phyloP scores from a whole-genome alignment of 306 rosid species.

The Malus domestica region DNA sequence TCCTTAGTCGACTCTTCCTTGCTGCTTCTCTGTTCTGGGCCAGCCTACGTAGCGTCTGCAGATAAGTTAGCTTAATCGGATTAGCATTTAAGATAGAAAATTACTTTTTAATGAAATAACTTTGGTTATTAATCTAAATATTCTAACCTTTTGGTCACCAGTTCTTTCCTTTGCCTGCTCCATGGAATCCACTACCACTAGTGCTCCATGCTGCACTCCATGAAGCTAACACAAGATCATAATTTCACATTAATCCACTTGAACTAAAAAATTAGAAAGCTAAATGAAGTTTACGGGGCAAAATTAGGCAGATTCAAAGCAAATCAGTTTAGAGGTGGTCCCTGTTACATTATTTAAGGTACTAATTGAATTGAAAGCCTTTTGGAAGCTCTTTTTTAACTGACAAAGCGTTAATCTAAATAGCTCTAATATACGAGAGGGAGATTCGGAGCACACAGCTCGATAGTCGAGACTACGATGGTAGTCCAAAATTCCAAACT shows the following conservation, averaged over 20 bases:
- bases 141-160: constrained; percentile 54
- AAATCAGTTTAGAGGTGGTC: background rate
- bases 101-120: background rate
- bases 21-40: constrained; percentile 86
- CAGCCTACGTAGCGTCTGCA: constrained; percentile 54
- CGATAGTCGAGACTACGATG: background rate
- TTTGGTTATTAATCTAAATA: background rate
- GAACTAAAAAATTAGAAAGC: background rate
- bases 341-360: background rate
- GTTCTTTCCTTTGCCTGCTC: constrained; percentile 38
- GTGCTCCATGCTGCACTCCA: constrained; percentile 37
- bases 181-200: constrained; percentile 46
- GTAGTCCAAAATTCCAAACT: background rate
- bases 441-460: background rate
- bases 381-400: background rate
- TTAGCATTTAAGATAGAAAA: background rate
- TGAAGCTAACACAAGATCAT: constrained; percentile 30
- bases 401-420: background rate
- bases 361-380: background rate
- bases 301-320: no score
- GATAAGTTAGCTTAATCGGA: background rate
- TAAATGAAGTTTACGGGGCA: background rate
- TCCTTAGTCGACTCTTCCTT: constrained; percentile 64
- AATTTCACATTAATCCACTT: background rate
- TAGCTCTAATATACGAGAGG: background rate